Conservation (phyloP, 352 stramenopile species). For the Pythium phragmiticola region DNA sequence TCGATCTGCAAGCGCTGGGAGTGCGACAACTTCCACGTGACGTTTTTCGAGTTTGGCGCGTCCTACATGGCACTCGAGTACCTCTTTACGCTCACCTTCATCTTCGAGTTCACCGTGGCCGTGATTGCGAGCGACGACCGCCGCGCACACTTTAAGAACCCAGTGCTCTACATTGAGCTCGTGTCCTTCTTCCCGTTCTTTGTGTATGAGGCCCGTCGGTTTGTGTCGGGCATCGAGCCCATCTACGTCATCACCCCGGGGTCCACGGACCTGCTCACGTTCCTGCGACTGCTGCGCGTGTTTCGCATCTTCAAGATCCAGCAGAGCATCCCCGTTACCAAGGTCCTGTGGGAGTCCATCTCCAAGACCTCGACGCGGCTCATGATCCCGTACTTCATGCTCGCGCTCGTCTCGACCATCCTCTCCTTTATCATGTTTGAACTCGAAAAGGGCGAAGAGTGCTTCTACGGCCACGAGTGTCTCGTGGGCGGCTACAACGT, state of each 20-base stretch:
- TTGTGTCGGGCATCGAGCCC: slow-evolving; percentile 33
- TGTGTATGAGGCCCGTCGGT: slow-evolving; percentile 47
- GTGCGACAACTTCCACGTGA: slow-evolving; percentile 72
- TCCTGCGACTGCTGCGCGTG: slow-evolving; percentile 54
- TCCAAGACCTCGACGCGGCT: slow-evolving; percentile 76
- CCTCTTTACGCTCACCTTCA: slow-evolving; percentile 61
- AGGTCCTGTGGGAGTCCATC: slow-evolving; percentile 76
- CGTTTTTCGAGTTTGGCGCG: slow-evolving; percentile 64
- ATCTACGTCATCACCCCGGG: slow-evolving; percentile 70
- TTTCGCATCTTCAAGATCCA: slow-evolving; percentile 81
- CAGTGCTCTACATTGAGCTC: slow-evolving; percentile 61
- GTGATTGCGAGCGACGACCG: slow-evolving; percentile 43
- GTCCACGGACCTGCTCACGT: slow-evolving; percentile 60
- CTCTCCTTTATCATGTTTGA: slow-evolving; percentile 81
- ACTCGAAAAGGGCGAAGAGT: slow-evolving; percentile 74
- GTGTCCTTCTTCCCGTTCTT: slow-evolving; percentile 72
- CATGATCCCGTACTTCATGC: slow-evolving; percentile 80
- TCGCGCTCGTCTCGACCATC: slow-evolving; percentile 71
- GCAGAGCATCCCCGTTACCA: slow-evolving; percentile 73
- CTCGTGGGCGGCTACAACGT: slow-evolving; percentile 58
- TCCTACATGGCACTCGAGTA: slow-evolving; percentile 61
- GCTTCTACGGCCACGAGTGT: slow-evolving; percentile 70
- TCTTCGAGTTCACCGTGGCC: slow-evolving; percentile 49
- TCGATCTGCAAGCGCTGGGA: slow-evolving; percentile 76
- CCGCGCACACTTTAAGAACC: slow-evolving; percentile 61